Percentiles rank a stretch among this genome's conserved stretches.
These are phyloP conservation scores for Phytophthora pistaciae DNA, from an alignment of 352 stramenopile species.

Conservation along the genomic window DNA sequence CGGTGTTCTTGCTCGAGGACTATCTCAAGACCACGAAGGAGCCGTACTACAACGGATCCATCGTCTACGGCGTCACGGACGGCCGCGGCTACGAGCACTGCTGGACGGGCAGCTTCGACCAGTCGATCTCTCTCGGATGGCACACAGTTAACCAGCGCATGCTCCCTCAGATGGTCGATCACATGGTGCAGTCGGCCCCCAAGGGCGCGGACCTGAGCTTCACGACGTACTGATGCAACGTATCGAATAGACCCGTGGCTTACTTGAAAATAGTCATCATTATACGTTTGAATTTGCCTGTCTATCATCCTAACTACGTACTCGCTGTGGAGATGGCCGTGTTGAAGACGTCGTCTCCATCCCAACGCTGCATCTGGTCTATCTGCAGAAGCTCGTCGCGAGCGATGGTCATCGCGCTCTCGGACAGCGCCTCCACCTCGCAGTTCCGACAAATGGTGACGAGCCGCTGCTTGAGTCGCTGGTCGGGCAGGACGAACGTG, in stretches of 20 bases:
- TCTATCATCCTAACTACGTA: constrained; percentile 18
- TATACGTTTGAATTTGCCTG: constrained; percentile 18
- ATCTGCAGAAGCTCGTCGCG: constrained; percentile 33
- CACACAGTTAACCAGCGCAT: constrained; percentile 83
- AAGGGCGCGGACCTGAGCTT: constrained; percentile 61
- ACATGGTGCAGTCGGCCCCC: constrained; percentile 60
- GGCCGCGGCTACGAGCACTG: constrained; percentile 81
- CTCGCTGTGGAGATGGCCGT: constrained; percentile 21
- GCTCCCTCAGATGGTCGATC: constrained; percentile 69
- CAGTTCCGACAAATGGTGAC: constrained; percentile 41
- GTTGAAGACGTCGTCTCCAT: constrained; percentile 19
- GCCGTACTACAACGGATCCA: constrained; percentile 79
- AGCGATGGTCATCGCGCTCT: constrained; percentile 25
- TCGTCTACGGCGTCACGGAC: constrained; percentile 74
- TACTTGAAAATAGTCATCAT: constrained; percentile 29
- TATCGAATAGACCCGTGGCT: not conserved
- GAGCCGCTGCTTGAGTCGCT: constrained; percentile 35
- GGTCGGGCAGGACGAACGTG: constrained; percentile 33
- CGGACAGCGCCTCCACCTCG: constrained; percentile 24
- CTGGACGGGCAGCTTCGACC: constrained; percentile 78
- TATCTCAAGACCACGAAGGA: constrained; percentile 66
- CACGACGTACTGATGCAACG: constrained; percentile 38
- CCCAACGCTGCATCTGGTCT: constrained; percentile 22
- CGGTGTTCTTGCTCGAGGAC: constrained; percentile 73
- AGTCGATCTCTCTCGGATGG: constrained; percentile 75